These are phyloP conservation scores for Ogataea nakhonphanomensis DNA, from an alignment of 805 yeast species.

Conservation along the genomic window DNA sequence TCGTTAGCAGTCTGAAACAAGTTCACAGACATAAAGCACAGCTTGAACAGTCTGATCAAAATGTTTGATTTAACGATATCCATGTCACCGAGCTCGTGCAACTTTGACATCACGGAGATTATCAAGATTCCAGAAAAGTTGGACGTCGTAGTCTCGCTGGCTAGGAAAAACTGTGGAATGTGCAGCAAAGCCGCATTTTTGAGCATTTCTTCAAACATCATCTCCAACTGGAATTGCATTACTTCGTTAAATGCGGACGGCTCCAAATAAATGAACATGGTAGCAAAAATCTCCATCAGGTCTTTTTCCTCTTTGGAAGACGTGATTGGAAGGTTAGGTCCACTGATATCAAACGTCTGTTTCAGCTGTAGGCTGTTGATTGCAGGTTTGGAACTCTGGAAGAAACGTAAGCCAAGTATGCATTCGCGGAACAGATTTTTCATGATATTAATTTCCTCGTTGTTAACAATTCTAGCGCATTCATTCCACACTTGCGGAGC, in stretches of 20 bases:
- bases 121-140: conserved; percentile 84
- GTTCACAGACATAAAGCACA: conserved; percentile 94
- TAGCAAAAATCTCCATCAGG: conserved; percentile 90
- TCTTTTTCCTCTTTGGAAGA: conserved; percentile 93
- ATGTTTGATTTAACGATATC: conserved; percentile 76
- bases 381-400: conserved; percentile 54
- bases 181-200: conserved; percentile 83
- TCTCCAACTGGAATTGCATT: conserved; percentile 73
- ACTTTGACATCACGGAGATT: conserved; percentile 66
- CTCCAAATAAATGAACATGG: conserved; percentile 89
- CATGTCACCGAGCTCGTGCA: conserved; percentile 76
- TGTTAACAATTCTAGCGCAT: conserved; percentile 75
- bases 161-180: conserved; percentile 89
- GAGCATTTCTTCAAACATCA: conserved; percentile 72
- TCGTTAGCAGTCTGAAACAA: conserved; percentile 87
- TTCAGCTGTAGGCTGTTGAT: conserved; percentile 31
- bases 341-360: conserved; percentile 59
- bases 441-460: conserved; percentile 78
- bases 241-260: conserved; percentile 95
- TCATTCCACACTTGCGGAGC: conserved; percentile 72
- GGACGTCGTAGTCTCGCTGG: conserved; percentile 91
- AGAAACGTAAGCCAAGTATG: conserved; percentile 73
- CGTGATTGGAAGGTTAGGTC: conserved; percentile 79
- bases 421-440: conserved; percentile 81
- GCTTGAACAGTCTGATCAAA: conserved; percentile 78